Evolutionary conservation across 495 filamentous ascomycete genomes (phyloP), one percentile per base, ranked within the genome.

Genomic region (Tricharina praecox): DNA sequence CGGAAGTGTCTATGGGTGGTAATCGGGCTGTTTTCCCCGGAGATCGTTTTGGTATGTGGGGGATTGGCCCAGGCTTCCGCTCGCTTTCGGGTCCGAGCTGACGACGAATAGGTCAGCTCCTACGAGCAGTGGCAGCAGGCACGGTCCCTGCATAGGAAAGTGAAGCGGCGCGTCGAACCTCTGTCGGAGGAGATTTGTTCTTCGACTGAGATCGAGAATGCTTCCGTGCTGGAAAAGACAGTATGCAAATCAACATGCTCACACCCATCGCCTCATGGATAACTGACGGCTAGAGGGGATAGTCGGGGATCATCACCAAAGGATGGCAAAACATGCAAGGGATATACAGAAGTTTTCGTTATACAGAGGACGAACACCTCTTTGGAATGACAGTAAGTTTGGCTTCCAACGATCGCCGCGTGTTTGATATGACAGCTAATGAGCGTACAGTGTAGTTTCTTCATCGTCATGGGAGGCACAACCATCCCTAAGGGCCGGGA

Each of bases 11-110:
- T 46, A 20, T 46, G 43, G 43, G 43, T 46, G 10, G 10, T 46
- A 11, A 33, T 46, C 11, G 43, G 43, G 16, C 25, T 46, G 11
- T 46, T 46, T 21, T 33, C 11, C 9, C 43, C 43, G 25, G 43
- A 46, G 43, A 35, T 46, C 25, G 43, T 46, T 11, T 35, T 46
- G 43, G 20, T 15, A 21, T 5, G 36, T 39, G n/a, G n/a, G n/a
- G n/a, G 5, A 5, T 21, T 39, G 13, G 36, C 7, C 13, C 7
- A 5, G 5, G 36, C 16, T 39, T 39, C 36, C 20, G 19, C n/a
- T 39, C 36, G 28, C 5, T 32, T 32, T 5, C 13, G 28, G 5
- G 28, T 13, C 28, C 28, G 7, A 32, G n/a, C n/a, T n/a, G n/a
- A n/a, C n/a, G n/a, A n/a, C n/a, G n/a, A n/a, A n/a, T n/a, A 32